phyloP scores from a whole-genome alignment of 345 rosid species.

The Heritiera fomes region DNA sequence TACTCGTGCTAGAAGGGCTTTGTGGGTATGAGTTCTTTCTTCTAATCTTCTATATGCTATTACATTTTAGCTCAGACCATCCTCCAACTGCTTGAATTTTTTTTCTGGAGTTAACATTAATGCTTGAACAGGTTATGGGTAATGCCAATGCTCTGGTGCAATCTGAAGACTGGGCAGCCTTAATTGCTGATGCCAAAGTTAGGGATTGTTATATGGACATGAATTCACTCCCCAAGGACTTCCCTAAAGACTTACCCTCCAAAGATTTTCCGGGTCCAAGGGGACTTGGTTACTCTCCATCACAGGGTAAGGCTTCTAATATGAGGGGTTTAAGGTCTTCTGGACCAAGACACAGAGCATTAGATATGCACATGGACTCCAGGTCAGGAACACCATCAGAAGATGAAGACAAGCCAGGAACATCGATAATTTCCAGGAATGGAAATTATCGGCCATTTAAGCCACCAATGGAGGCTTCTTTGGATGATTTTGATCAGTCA shows the following conservation, averaged over 20 bases:
- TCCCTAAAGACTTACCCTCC: slow-evolving; percentile 31
- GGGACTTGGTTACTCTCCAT: slow-evolving; percentile 45
- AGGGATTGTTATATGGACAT: slow-evolving; percentile 92
- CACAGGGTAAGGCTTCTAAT: slow-evolving; percentile 55
- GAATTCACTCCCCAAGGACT: slow-evolving; percentile 87
- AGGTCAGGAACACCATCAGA: slow-evolving; percentile 74
- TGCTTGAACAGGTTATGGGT: slow-evolving; percentile 81
- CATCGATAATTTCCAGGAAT: slow-evolving; percentile 51
- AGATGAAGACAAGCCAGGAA: slow-evolving; percentile 65
- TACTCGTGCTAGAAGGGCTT: slow-evolving; percentile 94
- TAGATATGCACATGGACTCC: slow-evolving; percentile 60
- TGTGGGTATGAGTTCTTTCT: slow-evolving; percentile 67
- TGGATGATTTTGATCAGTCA: slow-evolving; percentile 62
- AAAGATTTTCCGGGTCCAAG: slow-evolving; percentile 51
- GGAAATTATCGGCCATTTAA: slow-evolving; percentile 52
- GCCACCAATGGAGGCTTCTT: slow-evolving; percentile 47
- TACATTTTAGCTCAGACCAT: not conserved
- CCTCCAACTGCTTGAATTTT: not conserved
- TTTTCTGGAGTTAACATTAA: slow-evolving; percentile 14
- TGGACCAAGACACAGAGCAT: slow-evolving; percentile 73
- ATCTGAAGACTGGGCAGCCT: slow-evolving; percentile 95
- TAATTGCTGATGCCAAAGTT: slow-evolving; percentile 78
- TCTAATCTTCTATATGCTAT: not conserved
- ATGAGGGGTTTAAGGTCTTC: slow-evolving; percentile 65
- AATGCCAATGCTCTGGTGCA: slow-evolving; percentile 80